These are phyloP conservation scores for Mycena polygramma DNA, from an alignment of 768 basidiomycete genomes.

Conservation along the genomic window DNA sequence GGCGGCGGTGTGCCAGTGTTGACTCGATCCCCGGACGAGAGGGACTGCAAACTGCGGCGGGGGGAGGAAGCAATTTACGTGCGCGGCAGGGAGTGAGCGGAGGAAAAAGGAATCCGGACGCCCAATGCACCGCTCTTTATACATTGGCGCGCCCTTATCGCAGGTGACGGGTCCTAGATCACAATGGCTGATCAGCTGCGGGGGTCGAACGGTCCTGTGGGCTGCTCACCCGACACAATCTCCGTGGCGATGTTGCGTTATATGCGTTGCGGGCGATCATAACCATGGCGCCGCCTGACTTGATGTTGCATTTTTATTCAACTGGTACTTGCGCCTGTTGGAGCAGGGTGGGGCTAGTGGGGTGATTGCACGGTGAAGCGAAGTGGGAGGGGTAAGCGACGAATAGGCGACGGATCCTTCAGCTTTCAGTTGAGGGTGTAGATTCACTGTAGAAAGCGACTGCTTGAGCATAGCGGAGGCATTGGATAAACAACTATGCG, in stretches of 20 bases:
- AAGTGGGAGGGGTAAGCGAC: slow-evolving; percentile 1
- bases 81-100: slow-evolving; percentile 1
- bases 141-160: slow-evolving; percentile 30
- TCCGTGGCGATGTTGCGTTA: slow-evolving; percentile 29
- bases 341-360: slow-evolving; percentile 18
- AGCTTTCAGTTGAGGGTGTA: not conserved
- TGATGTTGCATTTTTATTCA: slow-evolving; percentile 20
- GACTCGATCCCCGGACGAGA: not conserved
- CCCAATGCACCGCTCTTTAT: slow-evolving; percentile 23
- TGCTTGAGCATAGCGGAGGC: not conserved
- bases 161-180: slow-evolving; percentile 35
- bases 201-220: slow-evolving; percentile 8
- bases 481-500: not conserved
- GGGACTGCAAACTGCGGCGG: not conserved
- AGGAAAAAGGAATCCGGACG: slow-evolving; percentile 22
- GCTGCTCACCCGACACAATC: slow-evolving; percentile 34
- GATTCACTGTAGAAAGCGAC: not conserved
- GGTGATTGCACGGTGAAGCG: slow-evolving; percentile 16
- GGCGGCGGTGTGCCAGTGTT: not conserved
- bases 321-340: not conserved
- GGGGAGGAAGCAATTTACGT: slow-evolving; percentile 11
- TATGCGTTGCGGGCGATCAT: slow-evolving; percentile 23
- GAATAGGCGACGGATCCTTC: slow-evolving; percentile 1
- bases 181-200: slow-evolving; percentile 38
- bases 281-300: slow-evolving; percentile 32